Percentiles rank a stretch among this genome's conserved stretches.
Conservation (phyloP, 2,329 filamentous ascomycete species). For the Fusarium coffeatum region DNA sequence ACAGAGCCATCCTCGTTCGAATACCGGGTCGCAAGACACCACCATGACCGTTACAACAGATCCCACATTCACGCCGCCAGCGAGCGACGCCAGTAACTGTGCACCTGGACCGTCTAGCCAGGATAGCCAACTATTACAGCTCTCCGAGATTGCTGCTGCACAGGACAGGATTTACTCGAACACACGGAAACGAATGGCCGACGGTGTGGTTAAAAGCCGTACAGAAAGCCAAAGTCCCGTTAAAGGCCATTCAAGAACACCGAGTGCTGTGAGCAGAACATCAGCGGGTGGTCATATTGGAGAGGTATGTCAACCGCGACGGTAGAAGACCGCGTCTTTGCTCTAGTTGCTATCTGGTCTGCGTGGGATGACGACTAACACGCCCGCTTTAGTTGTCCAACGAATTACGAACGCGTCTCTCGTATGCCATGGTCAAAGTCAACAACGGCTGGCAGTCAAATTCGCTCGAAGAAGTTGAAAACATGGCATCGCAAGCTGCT, state of each 20-base stretch:
- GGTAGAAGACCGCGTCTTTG: not conserved
- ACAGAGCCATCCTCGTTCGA: conserved; percentile 43
- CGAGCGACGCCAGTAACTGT: conserved; percentile 41
- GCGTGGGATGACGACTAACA: conserved; percentile 29
- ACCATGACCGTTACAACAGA: conserved; percentile 43
- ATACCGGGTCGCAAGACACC: conserved; percentile 43
- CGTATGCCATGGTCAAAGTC: conserved; percentile 94
- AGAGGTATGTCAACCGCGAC: conserved; percentile 69
- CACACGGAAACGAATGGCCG: conserved; percentile 79
- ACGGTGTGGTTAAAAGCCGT: conserved; percentile 75
- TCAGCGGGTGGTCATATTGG: conserved; percentile 77
- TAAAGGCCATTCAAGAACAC: conserved; percentile 75
- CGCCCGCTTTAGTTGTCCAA: conserved; percentile 70
- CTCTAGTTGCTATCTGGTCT: not conserved
- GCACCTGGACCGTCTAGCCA: conserved; percentile 54
- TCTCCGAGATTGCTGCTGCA: conserved; percentile 68
- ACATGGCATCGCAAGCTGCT: conserved; percentile 74
- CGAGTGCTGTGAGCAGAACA: conserved; percentile 72
- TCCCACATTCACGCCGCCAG: conserved; percentile 43
- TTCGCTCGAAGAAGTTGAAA: conserved; percentile 81
- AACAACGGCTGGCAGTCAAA: conserved; percentile 88
- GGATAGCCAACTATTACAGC: conserved; percentile 66
- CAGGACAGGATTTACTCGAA: conserved; percentile 57
- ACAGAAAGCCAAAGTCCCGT: conserved; percentile 59
- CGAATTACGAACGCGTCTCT: conserved; percentile 84